These are phyloP conservation scores for Paragyromitra xinjiangensis DNA, from an alignment of 495 filamentous ascomycete species.

Conservation along the genomic window DNA sequence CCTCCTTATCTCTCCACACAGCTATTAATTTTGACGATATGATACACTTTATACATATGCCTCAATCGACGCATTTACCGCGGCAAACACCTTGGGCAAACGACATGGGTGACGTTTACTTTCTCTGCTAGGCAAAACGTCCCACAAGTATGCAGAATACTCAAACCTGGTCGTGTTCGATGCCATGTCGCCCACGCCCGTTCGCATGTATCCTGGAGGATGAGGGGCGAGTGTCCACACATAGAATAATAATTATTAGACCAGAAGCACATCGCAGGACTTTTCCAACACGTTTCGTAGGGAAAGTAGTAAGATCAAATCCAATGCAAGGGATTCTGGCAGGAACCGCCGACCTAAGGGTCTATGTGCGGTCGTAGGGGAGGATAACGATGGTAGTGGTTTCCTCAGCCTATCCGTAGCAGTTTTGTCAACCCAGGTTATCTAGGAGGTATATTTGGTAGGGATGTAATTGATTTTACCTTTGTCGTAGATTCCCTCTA, in stretches of 20 bases:
- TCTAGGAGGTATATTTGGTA: neutral
- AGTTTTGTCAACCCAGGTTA: neutral
- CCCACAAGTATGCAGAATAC: constrained; percentile 38
- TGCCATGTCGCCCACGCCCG: constrained; percentile 44
- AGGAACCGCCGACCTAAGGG: neutral
- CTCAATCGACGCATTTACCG: constrained; percentile 7
- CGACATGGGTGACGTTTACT: constrained; percentile 28
- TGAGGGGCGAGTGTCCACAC: constrained; percentile 47
- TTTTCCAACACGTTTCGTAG: neutral
- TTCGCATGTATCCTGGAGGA: constrained; percentile 44
- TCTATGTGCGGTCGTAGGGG: neutral
- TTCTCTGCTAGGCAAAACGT: constrained; percentile 28
- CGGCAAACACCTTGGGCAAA: constrained; percentile 44
- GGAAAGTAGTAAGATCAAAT: neutral
- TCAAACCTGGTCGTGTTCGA: constrained; percentile 20
- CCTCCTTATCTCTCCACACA: neutral
- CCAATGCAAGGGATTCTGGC: neutral
- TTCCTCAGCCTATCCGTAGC: neutral
- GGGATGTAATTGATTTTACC: neutral
- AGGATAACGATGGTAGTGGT: neutral
- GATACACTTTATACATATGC: constrained; percentile 18
- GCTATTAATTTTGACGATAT: constrained; percentile 8
- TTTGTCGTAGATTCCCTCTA: neutral
- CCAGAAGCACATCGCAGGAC: constrained; percentile 40
- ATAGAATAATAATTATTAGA: constrained; percentile 41